Percentiles rank a stretch among this genome's conserved stretches.
Conservation (phyloP, 2,329 filamentous ascomycete genomes). For the Tolypocladium album region DNA sequence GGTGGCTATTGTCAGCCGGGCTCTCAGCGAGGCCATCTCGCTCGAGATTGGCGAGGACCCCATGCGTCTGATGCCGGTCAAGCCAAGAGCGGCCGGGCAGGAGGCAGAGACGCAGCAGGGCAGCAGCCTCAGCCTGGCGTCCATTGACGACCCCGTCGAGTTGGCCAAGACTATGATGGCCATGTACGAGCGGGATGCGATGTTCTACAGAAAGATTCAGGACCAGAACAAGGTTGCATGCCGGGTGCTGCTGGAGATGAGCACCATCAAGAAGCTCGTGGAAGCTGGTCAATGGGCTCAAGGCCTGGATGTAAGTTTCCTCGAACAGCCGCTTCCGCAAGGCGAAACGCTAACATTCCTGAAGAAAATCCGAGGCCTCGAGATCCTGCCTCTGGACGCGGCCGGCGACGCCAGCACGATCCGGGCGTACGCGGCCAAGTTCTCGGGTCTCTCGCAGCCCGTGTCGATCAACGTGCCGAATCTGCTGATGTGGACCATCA, state of each 20-base stretch:
- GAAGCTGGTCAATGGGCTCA: conserved; percentile 45
- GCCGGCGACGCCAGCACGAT: conserved; percentile 67
- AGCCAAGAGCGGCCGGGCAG: conserved; percentile 47
- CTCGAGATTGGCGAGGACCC: conserved; percentile 76
- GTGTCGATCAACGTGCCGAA: conserved; percentile 86
- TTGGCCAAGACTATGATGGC: conserved; percentile 50
- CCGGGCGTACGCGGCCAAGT: conserved; percentile 69
- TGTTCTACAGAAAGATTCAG: conserved; percentile 48
- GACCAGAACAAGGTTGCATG: conserved; percentile 47
- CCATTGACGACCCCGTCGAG: conserved; percentile 50
- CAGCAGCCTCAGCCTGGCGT: conserved; percentile 49
- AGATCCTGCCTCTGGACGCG: conserved; percentile 71
- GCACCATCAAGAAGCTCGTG: conserved; percentile 46
- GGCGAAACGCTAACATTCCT: conserved; percentile 5
- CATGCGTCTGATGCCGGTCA: conserved; percentile 68
- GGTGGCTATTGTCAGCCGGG: conserved; percentile 79
- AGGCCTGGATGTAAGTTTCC: conserved; percentile 43
- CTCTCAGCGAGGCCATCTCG: conserved; percentile 80
- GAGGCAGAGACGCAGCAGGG: conserved; percentile 26
- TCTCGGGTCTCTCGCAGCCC: conserved; percentile 65
- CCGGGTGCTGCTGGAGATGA: conserved; percentile 48
- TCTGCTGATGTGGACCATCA: conserved; percentile 86
- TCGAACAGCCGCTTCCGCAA: not conserved
- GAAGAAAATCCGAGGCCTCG: conserved; percentile 61
- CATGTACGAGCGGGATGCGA: conserved; percentile 51